Conservation (phyloP, 2,329 filamentous ascomycete genomes). For the Ceratocystiopsis brevicomis region DNA sequence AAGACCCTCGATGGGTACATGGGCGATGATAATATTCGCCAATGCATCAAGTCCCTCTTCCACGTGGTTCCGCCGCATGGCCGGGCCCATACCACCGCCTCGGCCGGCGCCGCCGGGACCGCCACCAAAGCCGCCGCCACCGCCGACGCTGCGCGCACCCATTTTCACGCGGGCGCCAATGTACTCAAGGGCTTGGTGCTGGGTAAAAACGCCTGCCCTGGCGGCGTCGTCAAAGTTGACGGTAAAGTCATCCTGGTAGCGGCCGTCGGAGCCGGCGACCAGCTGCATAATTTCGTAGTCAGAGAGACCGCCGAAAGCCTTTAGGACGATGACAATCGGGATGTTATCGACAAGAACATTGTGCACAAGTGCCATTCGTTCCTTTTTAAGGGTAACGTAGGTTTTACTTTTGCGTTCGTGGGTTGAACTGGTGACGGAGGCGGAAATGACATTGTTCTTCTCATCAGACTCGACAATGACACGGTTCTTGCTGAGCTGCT, state of each 20-base stretch:
- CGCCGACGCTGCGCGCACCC: constrained; percentile 38
- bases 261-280: constrained; percentile 68
- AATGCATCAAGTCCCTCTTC: constrained; percentile 88
- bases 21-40: constrained; percentile 81
- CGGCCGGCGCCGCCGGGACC: constrained; percentile 9
- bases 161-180: constrained; percentile 78
- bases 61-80: constrained; percentile 56
- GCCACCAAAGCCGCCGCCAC: not conserved
- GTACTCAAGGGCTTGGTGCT: constrained; percentile 89
- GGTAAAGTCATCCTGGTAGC: constrained; percentile 86
- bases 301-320: constrained; percentile 81
- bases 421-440: constrained; percentile 93
- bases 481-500: constrained; percentile 97
- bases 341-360: constrained; percentile 86
- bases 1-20: constrained; percentile 76
- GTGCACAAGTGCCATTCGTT: constrained; percentile 72
- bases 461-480: constrained; percentile 88
- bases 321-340: constrained; percentile 85
- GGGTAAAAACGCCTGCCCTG: constrained; percentile 69
- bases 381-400: constrained; percentile 87
- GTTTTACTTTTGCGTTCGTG: constrained; percentile 97
- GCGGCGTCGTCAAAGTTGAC: constrained; percentile 89
- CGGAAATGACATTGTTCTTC: constrained; percentile 85
- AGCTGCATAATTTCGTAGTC: constrained; percentile 90
- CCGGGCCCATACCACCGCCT: constrained; percentile 31